A percentile compares a stretch with the other conserved stretches of the same genome.
Conservation (phyloP, 495 filamentous ascomycete species). For the Talaromyces wortmannii region DNA sequence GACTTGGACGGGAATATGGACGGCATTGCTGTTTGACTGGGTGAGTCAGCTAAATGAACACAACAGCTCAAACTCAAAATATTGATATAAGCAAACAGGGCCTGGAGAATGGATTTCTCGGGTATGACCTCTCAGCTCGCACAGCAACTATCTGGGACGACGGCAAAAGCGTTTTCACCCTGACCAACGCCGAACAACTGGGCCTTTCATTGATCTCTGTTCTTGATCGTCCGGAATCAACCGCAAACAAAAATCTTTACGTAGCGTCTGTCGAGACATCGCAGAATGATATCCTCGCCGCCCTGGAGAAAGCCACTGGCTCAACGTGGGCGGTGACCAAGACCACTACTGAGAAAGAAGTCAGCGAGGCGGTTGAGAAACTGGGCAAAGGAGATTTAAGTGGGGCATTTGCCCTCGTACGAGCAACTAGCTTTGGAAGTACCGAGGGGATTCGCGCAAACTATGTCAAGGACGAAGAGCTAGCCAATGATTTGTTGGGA, state of each 20-base stretch:
- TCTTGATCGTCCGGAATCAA: conserved; percentile 28
- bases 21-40: conserved; percentile 47
- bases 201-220: conserved; percentile 29
- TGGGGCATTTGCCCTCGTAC: conserved; percentile 19
- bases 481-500: conserved; percentile 25
- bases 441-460: conserved; percentile 17
- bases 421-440: conserved; percentile 19
- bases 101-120: conserved; percentile 34
- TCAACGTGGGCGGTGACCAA: conserved; percentile 30
- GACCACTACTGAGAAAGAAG: conserved; percentile 21
- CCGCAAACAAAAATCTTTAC: conserved; percentile 40
- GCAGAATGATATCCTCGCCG: conserved; percentile 39
- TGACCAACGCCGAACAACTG: conserved; percentile 33
- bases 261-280: conserved; percentile 36
- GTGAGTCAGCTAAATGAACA: conserved; percentile 11
- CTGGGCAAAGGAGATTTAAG: conserved; percentile 28
- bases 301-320: conserved; percentile 33
- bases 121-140: conserved; percentile 29
- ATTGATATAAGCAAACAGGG: conserved; percentile 10
- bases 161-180: conserved; percentile 26
- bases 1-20: conserved; percentile 42
- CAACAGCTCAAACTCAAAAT: neutral
- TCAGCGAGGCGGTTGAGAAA: conserved; percentile 19
- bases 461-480: conserved; percentile 16
- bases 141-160: conserved; percentile 39